These are phyloP conservation scores for Solanum raphanifolium DNA, from an alignment of 257 asterid species.

Conservation along the genomic window DNA sequence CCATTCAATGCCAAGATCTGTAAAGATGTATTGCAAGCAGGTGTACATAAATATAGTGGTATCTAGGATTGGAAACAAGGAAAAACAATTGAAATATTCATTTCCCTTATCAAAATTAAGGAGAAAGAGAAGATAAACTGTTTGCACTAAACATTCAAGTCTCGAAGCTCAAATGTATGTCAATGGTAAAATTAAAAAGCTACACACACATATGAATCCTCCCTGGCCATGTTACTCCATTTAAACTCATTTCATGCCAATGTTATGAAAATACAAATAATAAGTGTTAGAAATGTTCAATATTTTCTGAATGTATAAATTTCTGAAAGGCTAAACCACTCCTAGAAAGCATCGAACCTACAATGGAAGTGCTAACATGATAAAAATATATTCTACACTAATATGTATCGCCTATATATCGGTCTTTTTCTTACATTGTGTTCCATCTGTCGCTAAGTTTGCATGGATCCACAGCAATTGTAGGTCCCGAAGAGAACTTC, in stretches of 20 bases:
- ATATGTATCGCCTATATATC: not conserved
- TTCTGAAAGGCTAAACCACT: not conserved
- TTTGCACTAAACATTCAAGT: not conserved
- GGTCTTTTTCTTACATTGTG: not conserved
- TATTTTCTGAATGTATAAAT: not conserved
- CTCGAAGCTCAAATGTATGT: not conserved
- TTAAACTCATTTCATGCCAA: not conserved
- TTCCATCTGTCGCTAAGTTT: not conserved
- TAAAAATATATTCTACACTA: not conserved
- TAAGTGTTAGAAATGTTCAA: not conserved
- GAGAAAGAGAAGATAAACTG: not conserved
- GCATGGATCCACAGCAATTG: not conserved
- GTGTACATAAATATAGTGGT: not conserved
- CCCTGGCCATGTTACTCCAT: not conserved
- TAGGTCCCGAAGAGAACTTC: not conserved
- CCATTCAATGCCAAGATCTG: not conserved
- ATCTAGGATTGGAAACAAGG: not conserved
- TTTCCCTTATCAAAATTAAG: not conserved
- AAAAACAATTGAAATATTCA: not conserved
- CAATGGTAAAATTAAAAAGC: not conserved
- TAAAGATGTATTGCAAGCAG: not conserved
- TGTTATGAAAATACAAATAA: not conserved
- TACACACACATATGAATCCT: not conserved
- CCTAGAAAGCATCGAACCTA: not conserved
- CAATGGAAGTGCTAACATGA: not conserved